phyloP scores from a whole-genome alignment of 2,329 filamentous ascomycete species.

The Aspergillus aculeatus region DNA sequence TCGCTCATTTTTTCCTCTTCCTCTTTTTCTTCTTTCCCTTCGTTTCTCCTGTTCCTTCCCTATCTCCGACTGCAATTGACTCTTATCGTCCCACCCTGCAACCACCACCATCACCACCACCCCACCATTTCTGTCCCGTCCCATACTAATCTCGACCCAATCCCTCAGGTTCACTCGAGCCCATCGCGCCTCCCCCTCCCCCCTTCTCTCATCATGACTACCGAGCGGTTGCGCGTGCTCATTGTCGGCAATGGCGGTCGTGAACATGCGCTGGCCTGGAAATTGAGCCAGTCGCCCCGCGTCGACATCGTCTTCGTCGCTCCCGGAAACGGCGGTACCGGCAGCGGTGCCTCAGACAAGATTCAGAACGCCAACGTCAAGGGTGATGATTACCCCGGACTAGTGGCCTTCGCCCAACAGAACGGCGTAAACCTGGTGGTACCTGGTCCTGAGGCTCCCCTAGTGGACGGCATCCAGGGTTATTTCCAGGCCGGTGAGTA shows the following conservation, averaged over 20 bases:
- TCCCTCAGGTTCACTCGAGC: conserved; percentile 20
- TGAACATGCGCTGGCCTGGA: conserved; percentile 94
- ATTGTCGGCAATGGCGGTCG: conserved; percentile 91
- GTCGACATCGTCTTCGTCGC: conserved; percentile 71
- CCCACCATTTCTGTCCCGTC: not conserved
- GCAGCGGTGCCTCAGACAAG: conserved; percentile 55
- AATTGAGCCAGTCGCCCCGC: conserved; percentile 75
- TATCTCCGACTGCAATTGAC: conserved; percentile 16
- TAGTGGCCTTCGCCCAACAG: conserved; percentile 72
- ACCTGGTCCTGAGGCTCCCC: conserved; percentile 87
- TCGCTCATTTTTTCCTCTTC: not conserved
- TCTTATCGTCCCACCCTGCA: not conserved
- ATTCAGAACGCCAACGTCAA: conserved; percentile 71
- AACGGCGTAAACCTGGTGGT: conserved; percentile 78
- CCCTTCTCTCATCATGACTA: conserved; percentile 32
- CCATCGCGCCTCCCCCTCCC: not conserved
- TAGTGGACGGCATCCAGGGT: conserved; percentile 85
- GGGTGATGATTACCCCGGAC: conserved; percentile 71
- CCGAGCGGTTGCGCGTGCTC: conserved; percentile 65
- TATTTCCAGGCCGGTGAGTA: conserved; percentile 65
- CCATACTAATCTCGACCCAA: not conserved
- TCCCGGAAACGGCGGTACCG: conserved; percentile 85
- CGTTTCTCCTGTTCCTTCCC: not conserved
- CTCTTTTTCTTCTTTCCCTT: conserved; percentile 1
- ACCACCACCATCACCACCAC: not conserved